Percentiles rank a stretch among this genome's conserved stretches.
Evolutionary conservation across 192 early-diverging fungal genomes (phyloP).

Genomic region (Helicostylum pulchrum): DNA sequence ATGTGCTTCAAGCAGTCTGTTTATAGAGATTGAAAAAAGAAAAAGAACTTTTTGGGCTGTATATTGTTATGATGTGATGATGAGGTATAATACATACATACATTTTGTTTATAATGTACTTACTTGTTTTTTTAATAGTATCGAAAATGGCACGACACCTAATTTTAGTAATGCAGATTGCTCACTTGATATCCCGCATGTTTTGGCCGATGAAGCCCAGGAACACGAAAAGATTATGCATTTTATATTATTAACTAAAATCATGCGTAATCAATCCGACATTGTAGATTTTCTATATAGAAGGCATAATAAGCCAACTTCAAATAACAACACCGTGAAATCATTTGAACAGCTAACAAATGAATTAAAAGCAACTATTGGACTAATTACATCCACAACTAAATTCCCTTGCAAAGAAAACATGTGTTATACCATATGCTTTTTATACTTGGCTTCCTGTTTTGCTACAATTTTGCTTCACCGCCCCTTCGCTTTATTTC

Average conservation of each 20-base stretch:
- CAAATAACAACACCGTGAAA: not conserved
- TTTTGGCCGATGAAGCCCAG: slow-evolving; percentile 2
- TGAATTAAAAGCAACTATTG: not conserved
- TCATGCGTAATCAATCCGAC: slow-evolving; percentile 6
- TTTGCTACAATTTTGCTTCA: slow-evolving; percentile 9
- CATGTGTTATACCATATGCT: not conserved
- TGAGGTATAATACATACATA: slow-evolving; percentile 9
- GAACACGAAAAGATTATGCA: slow-evolving; percentile 14
- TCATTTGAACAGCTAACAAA: not conserved
- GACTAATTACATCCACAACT: not conserved
- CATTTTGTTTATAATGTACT: not conserved
- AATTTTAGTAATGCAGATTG: not conserved
- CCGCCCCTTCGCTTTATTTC: slow-evolving; percentile 6
- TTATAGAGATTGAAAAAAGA: slow-evolving; percentile 13
- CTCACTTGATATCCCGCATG: not conserved
- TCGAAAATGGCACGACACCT: slow-evolving; percentile 12
- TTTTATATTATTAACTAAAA: not conserved
- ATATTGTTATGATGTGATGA: slow-evolving; percentile 22
- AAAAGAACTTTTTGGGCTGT: slow-evolving; percentile 17
- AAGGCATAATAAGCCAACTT: not conserved
- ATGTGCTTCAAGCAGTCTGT: not conserved
- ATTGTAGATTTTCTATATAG: not conserved
- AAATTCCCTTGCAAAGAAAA: not conserved
- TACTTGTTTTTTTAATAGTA: not conserved
- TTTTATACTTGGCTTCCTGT: slow-evolving; percentile 3